Evolutionary conservation across 768 basidiomycete species (phyloP), one percentile per base, ranked within the genome.

Genomic region (Daedalea quercina): DNA sequence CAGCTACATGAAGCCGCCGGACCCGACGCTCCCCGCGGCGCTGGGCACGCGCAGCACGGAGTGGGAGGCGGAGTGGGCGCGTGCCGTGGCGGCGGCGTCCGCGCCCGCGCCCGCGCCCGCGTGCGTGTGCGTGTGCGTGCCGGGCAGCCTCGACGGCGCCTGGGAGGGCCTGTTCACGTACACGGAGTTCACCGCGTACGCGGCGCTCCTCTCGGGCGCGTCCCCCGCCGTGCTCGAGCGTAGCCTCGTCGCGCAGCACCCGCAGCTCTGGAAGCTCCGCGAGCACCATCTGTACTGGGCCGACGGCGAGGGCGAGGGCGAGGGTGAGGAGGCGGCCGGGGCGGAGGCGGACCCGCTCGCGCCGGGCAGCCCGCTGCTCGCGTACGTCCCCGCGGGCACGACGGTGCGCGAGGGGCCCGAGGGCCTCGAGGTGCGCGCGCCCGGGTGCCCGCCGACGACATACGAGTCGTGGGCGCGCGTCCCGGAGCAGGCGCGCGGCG

Each of bases 91-190:
- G 40, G 81, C 79, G 61, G 60, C 76, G 43, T 72, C 63, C 56
- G 74, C 7, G 70, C 69, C 37, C 4, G 64, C n/a, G n/a, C n/a
- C n/a, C n/a, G n/a, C n/a, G n/a, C n/a, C 71, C 44, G 65, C 65
- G 26, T 61, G 63, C 49, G 70, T 75, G 4, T 70, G 72, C 12
- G 73, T 76, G 17, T 87, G 84, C 60, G 70, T 66, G 25, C 79
- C 82, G 3, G 85, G 87, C 45, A 87, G 84, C 53, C 67, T 88
- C 33, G 84, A 89, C 55, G 89, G 88, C 6, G 69, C 82, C 13
- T 91, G 88, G 88, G 89, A 91, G 65, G 88, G 88, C 2, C 65
- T 81, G 33, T 90, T 91, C 61, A 84, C 80, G 87, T 91, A 88
- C 61, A 83, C 81, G 19, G 88, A 92, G 59, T 97, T 96, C 65